Evolutionary conservation across 2,329 filamentous ascomycete species (phyloP).

Genomic region (Talaromyces sp.): DNA sequence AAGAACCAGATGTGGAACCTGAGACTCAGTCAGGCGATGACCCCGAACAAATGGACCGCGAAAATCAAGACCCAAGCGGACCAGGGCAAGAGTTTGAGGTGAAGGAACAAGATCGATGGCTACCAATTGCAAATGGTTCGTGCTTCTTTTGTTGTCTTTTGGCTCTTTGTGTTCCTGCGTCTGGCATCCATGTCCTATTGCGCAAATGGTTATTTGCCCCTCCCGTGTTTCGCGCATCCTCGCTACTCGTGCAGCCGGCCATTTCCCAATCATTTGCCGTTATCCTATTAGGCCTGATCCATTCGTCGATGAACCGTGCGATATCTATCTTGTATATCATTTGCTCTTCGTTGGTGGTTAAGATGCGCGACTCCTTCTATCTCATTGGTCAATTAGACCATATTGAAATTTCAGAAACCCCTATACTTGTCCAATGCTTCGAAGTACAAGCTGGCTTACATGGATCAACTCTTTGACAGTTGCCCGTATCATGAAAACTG

Average conservation of each 20-base stretch:
- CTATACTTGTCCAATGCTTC: neutral
- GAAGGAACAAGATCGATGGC: conserved; percentile 99
- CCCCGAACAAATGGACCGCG: conserved; percentile 81
- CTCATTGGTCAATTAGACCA: conserved; percentile 11
- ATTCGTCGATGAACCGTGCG: neutral
- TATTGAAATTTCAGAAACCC: too few relatives aligned
- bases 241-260: conserved; percentile 6
- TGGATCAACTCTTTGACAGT: conserved; percentile 59
- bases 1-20: conserved; percentile 83
- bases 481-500: conserved; percentile 97
- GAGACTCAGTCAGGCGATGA: conserved; percentile 86
- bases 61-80: conserved; percentile 63
- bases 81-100: conserved; percentile 89
- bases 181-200: conserved; percentile 18
- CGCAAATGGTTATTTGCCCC: conserved; percentile 53
- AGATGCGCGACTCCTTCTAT: neutral
- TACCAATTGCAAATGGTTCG: conserved; percentile 99
- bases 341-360: neutral
- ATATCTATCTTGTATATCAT: conserved; percentile 1
- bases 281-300: neutral
- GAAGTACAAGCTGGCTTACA: neutral
- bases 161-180: conserved; percentile 29
- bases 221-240: neutral
- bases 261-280: conserved; percentile 16
- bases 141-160: conserved; percentile 34